Conservation (phyloP, 805 yeast species). For the Candida insectalens region DNA sequence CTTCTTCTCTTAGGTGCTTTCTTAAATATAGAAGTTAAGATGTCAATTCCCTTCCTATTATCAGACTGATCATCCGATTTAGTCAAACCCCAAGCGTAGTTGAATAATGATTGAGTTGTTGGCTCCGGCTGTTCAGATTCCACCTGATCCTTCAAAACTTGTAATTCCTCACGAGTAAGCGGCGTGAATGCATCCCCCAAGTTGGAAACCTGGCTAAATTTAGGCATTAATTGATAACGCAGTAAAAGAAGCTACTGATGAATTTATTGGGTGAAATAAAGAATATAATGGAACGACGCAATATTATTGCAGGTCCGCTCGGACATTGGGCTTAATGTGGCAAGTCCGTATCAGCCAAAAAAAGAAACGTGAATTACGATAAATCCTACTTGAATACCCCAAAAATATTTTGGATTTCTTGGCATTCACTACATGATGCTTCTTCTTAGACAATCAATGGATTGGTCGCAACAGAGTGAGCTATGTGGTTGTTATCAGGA, state of each 20-base stretch:
- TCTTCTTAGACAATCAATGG: too few relatives aligned
- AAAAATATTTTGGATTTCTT: too few relatives aligned
- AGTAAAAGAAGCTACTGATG: too few relatives aligned
- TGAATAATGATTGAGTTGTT: constrained; percentile 77
- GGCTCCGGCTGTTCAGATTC: constrained; percentile 73
- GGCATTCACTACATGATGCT: too few relatives aligned
- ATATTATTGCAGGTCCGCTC: too few relatives aligned
- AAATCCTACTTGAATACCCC: too few relatives aligned
- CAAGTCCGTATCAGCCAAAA: too few relatives aligned
- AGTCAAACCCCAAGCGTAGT: constrained; percentile 93
- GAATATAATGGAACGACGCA: too few relatives aligned
- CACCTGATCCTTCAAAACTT: constrained; percentile 67
- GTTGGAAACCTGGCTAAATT: constrained; percentile 20
- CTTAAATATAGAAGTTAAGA: constrained; percentile 61
- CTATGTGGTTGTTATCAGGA: constrained; percentile 23
- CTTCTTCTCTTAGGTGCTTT: constrained; percentile 77
- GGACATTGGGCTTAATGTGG: too few relatives aligned
- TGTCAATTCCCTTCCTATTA: constrained; percentile 70
- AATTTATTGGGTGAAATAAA: not conserved
- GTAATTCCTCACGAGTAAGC: constrained; percentile 64
- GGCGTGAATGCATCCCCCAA: constrained; percentile 31
- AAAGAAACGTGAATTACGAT: too few relatives aligned
- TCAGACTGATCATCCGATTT: constrained; percentile 55
- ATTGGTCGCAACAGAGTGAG: too few relatives aligned
- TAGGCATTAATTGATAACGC: constrained; percentile 15